Base-by-base conservation (phyloP, 106 monocot species). In the Dactylorhiza incarnata region DNA sequence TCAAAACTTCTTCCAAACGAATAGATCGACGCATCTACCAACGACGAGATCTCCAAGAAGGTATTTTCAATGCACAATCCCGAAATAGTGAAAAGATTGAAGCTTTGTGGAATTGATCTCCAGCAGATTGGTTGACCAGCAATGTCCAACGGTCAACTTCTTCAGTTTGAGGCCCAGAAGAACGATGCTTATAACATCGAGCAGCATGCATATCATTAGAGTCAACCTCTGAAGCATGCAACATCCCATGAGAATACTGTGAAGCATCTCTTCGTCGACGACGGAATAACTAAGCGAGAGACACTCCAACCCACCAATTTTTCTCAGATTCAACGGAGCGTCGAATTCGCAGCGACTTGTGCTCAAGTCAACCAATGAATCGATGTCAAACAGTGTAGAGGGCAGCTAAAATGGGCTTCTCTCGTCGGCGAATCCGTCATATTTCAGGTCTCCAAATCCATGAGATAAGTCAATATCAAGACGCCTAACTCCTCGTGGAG, bases 401-500 rank as follows among this genome's bases (percentile, higher is more conserved):
- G 84, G 77, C 10, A 85, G 24, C 29, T 49, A 25, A 15, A 80
- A 74, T 9, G 54, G 50, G 14, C 8, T 46, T n/a, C 70, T 58
- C 45, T 74, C 77, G 26, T 85, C 59, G 1, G 47, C 46, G 25
- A 74, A 77, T 13, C 16, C 22, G 12, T 49, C 12, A 25, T 47
- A 68, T 0, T 0, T 2, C 16, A 48, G 50, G 16, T 74, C 65
- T 46, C 48, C 50, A 24, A 74, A 72, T 26, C 76, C 74, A 49
- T 71, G 74, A 6, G 82, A 78, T 25, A 88, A 80, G 78, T 83
- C 80, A n/a, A 85, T 50, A 20, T 82, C 80, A 5, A 88, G 82
- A 49, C 78, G 74, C 25, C 79, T 61, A 20, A 88, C 80, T 5
- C 72, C 49, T 70, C n/a, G n/a, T n/a, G n/a, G n/a, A n/a, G n/a